Base-by-base conservation (phyloP, 257 asterid genomes). In the Knoxia roxburghii region DNA sequence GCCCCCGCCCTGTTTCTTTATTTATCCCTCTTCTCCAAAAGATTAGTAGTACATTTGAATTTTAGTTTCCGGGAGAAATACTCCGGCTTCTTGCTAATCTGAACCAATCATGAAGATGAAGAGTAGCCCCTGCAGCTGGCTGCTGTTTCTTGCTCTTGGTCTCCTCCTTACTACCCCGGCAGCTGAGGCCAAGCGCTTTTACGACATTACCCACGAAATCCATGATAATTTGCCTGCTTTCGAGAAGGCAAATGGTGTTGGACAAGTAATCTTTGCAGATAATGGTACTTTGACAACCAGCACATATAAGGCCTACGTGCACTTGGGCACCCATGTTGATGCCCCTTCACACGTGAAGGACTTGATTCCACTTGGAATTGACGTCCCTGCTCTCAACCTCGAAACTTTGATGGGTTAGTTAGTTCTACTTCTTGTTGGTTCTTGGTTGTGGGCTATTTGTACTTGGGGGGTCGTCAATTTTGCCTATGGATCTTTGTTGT, bases 311-410 rank as follows among this genome's bases (percentile, higher is more conserved):
- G 65, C 65, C 14, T 43, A 43, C 40, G 46, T 71, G 56, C 98
- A 92, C 76, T 41, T 88, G 61, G 97, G 97, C 26, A 89, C 96
- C 24, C 97, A 92, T 61, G 96, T 92, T 11, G 97, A 91, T 77
- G 87, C 96, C 3, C 97, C 98, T 11, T 91, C 92, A 0, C 97
- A 92, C 70, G 27, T 83, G 75, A 83, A 78, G 10, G 55, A 69
- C 3, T 78, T 79, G 77, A 81, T 37, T 61, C 86, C 77, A 26
- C 74, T 72, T 20, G 90, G 90, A 23, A 80, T 73, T 37, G 90
- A 86, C 75, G 93, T 87, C 60, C 93, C 90, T 67, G 73, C 76
- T 58, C 96, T 92, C 69, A 83, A 89, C 64, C 92, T 92, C 60
- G 69, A 75, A 70, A 84, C 87, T 39, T 87, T 86, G 48, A 86